Evolutionary conservation across 2,329 filamentous ascomycete species (phyloP).

Genomic region (Ambrosiella xylebori): DNA sequence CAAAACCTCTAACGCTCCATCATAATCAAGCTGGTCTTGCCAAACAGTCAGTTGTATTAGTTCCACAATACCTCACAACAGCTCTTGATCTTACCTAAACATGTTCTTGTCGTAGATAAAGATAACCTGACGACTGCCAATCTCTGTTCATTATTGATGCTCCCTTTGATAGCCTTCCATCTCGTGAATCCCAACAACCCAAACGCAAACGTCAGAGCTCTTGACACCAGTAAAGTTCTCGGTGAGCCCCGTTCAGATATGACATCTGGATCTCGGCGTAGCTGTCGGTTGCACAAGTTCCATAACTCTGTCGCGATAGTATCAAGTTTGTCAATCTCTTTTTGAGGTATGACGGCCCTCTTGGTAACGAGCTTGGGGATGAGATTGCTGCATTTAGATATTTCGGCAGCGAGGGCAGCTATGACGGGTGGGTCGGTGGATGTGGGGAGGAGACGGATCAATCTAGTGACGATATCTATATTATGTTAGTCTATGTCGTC

Average conservation of each 20-base stretch:
- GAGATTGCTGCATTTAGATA: constrained; percentile 18
- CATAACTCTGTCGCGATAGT: constrained; percentile 41
- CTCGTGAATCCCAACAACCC: constrained; percentile 38
- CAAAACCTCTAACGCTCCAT: constrained; percentile 42
- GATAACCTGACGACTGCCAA: constrained; percentile 49
- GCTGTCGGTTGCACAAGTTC: constrained; percentile 45
- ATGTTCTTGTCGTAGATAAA: constrained; percentile 46
- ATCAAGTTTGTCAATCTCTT: constrained; percentile 31
- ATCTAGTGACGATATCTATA: neutral
- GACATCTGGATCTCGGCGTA: constrained; percentile 36
- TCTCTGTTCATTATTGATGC: constrained; percentile 19
- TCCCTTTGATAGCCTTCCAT: constrained; percentile 26
- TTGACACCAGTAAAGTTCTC: constrained; percentile 21
- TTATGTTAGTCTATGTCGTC: neutral
- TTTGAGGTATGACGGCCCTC: neutral
- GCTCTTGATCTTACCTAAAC: constrained; percentile 34
- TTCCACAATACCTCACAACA: neutral
- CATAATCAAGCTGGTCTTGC: constrained; percentile 35
- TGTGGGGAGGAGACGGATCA: constrained; percentile 9
- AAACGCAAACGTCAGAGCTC: constrained; percentile 42
- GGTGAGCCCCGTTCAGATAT: constrained; percentile 22
- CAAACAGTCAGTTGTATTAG: constrained; percentile 3
- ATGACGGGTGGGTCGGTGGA: constrained; percentile 14
- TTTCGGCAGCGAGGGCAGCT: constrained; percentile 18
- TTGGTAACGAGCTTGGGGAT: constrained; percentile 13